Evolutionary conservation across 305 asterid genomes (phyloP), one percentile per base, ranked within the genome.

Genomic region (Fraxinus xanthoxyloides): DNA sequence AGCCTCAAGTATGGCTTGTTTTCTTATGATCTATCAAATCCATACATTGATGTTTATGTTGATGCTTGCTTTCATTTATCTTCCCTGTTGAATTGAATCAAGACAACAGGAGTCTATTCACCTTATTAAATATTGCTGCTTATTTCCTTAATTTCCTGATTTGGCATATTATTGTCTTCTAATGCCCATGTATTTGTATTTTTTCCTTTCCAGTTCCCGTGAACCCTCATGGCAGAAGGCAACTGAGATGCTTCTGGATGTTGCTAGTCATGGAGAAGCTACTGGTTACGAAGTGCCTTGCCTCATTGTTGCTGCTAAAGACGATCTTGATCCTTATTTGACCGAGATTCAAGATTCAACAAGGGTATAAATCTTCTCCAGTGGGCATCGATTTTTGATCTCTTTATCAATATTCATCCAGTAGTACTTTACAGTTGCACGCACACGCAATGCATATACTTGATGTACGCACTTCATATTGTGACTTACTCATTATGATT

Each of bases 341-440:
- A 93, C 97, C 0, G 96, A 93, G 89, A 94, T 97, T 85, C 97
- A 97, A 81, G 98, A 94, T 89, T 97, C 99, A 79, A 94, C 98
- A 17, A 88, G 98, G 97, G 99, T 97, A 94, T 77, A 56, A 56
- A 35, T 82, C 77, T 48, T 63, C 36, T 63, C 19, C 3, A 63
- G 35, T 74, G 24, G 72, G 83, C 79, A 67, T 79, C 2, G 34
- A 51, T 34, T 72, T 30, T 1, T 48, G 4, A 61, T 19, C 43
- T 9, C 23, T 32, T 72, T 36, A 40, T 8, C 30, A 4, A 36
- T 32, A 26, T 78, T 35, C 38, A 23, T 40, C 54, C 8, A 43
- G 48, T 78, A 40, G 28, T 31, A 36, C 19, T 48, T 36, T 40
- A 12, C 75, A 43, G 38, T 21, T 51, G 0, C 28, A 30, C 35